Conservation (phyloP, 768 basidiomycete species). For the Serendipita indica region DNA sequence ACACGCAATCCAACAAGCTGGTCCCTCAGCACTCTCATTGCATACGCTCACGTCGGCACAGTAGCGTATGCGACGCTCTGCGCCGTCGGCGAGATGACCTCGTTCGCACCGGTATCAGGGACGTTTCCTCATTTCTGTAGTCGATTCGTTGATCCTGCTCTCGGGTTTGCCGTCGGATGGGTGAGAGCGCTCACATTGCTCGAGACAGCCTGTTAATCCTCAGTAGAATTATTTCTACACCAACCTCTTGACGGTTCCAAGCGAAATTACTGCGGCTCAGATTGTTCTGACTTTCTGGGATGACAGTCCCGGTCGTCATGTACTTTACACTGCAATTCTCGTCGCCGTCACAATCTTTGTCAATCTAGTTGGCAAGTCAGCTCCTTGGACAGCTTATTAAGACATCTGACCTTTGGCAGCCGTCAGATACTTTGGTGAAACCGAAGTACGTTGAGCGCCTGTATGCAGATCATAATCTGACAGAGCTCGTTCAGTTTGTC, state of each 20-base stretch:
- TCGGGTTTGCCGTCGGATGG: conserved; percentile 41
- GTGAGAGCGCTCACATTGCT: conserved; percentile 12
- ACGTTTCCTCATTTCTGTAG: conserved; percentile 58
- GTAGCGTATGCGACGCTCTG: conserved; percentile 55
- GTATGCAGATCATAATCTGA: not conserved
- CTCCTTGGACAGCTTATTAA: conserved; percentile 5
- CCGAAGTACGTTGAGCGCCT: conserved; percentile 20
- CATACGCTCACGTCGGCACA: conserved; percentile 48
- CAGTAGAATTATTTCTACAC: conserved; percentile 25
- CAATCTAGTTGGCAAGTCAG: conserved; percentile 51
- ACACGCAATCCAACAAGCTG: conserved; percentile 43
- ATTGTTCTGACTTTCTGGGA: conserved; percentile 20
- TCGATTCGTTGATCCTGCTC: conserved; percentile 43
- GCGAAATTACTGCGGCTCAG: conserved; percentile 23
- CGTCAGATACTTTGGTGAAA: conserved; percentile 50
- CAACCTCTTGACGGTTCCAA: conserved; percentile 21
- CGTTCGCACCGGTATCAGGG: conserved; percentile 62
- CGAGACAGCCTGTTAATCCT: not conserved
- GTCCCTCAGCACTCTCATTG: conserved; percentile 50
- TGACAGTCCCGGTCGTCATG: conserved; percentile 26
- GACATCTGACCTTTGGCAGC: not conserved
- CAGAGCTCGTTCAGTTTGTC: conserved; percentile 45
- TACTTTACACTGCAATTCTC: conserved; percentile 45
- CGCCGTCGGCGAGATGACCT: conserved; percentile 66
- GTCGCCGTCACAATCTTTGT: conserved; percentile 41